phyloP scores from a whole-genome alignment of 2,329 filamentous ascomycete species.

The Colletotrichum tanaceti region DNA sequence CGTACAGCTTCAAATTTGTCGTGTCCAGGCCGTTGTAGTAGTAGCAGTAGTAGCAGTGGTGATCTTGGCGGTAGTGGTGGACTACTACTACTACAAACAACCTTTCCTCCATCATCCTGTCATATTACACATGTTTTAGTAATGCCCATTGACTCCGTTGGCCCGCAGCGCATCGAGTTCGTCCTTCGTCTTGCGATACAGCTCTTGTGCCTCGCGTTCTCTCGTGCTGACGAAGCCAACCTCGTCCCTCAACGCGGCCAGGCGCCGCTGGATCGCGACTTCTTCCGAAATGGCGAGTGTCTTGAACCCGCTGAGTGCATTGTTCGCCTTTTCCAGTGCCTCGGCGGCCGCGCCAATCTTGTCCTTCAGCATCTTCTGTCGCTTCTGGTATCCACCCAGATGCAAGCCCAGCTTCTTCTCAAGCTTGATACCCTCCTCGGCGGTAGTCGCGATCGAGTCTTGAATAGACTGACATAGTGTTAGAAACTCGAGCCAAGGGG shows the following conservation, averaged over 20 bases:
- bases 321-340: constrained; percentile 77
- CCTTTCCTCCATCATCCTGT: constrained; percentile 4
- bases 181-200: constrained; percentile 80
- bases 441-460: constrained; percentile 77
- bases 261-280: constrained; percentile 75
- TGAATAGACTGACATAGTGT: constrained; percentile 70
- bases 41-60: no score
- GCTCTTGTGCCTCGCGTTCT: constrained; percentile 90
- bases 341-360: constrained; percentile 83
- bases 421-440: constrained; percentile 84
- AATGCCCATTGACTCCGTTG: constrained; percentile 46
- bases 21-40: neutral
- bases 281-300: constrained; percentile 84
- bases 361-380: constrained; percentile 80
- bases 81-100: no score
- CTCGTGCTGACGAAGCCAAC: constrained; percentile 82
- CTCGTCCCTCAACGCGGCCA: constrained; percentile 84
- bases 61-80: no score
- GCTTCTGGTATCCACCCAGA: constrained; percentile 89
- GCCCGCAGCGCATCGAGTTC: constrained; percentile 75
- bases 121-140: constrained; percentile 18
- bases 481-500: neutral
- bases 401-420: constrained; percentile 93
- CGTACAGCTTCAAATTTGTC: constrained; percentile 30
- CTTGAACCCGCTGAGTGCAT: constrained; percentile 79